Percentiles rank a stretch among this genome's conserved stretches.
Evolutionary conservation across 306 rosid genomes (phyloP).

Genomic region (Elaeagnus macrophylla): DNA sequence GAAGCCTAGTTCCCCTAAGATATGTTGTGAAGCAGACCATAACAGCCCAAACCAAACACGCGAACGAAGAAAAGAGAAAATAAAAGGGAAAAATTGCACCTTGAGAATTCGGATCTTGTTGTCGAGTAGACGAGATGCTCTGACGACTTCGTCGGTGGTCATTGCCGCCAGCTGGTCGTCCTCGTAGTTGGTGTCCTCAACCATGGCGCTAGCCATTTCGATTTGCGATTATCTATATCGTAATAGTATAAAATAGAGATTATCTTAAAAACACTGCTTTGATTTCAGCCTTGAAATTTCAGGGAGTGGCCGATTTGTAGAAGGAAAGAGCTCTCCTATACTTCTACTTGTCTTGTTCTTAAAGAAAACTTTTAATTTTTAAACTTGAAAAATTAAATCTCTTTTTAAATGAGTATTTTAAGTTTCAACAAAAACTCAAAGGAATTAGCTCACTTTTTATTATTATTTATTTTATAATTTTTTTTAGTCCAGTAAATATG

Average conservation of each 20-base stretch:
- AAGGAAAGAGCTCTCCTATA: not conserved
- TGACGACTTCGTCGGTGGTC: constrained; percentile 61
- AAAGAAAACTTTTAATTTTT: constrained; percentile 6
- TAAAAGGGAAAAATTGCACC: constrained; percentile 30
- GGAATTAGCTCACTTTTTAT: too few species aligned
- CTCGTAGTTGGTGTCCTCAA: constrained; percentile 65
- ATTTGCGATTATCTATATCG: not conserved
- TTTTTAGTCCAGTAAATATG: too few species aligned
- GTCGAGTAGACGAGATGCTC: constrained; percentile 85
- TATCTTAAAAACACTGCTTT: too few species aligned
- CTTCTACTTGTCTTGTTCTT: constrained; percentile 15
- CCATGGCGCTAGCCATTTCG: constrained; percentile 68
- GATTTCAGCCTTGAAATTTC: not conserved
- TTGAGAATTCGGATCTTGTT: constrained; percentile 82
- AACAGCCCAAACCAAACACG: not conserved
- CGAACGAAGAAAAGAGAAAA: not conserved
- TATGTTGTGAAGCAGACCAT: not conserved
- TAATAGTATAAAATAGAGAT: not conserved
- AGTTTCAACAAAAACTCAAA: too few species aligned
- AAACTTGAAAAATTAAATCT: too few species aligned
- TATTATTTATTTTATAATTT: too few species aligned
- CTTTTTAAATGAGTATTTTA: too few species aligned
- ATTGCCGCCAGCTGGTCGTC: constrained; percentile 69
- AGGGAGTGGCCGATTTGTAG: not conserved
- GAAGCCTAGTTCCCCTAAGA: constrained; percentile 2